Evolutionary conservation across 768 basidiomycete genomes (phyloP), one percentile per base, ranked within the genome.

Genomic region (Terana coerulea): DNA sequence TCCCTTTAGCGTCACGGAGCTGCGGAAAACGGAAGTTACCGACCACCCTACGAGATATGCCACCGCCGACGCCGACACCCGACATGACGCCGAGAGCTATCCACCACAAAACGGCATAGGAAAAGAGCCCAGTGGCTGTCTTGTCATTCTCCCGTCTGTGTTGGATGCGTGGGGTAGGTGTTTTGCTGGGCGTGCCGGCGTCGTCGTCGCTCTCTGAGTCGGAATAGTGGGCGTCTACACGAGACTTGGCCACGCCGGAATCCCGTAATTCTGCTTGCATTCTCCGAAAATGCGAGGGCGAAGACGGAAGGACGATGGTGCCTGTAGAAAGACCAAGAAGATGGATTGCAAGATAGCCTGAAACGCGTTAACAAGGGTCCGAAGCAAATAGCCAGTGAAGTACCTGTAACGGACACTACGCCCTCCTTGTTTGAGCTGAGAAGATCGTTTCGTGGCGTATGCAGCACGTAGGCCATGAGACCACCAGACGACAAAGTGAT

Each of bases 341-440:
- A 61, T 95, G 92, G 56, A 98, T 84, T 0, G 95, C 78, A 15
- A 98, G 76, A 67, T 98, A 98, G 3, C 97, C 95, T 85, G 57
- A 12, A 8, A 53, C 50, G 15, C 31, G 29, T 45, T 22, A 17
- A 24, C 22, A 17, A 42, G 14, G 11, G 33, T 29, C 14, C 31
- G 21, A 33, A 10, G 19, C 4, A 8, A 11, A 19, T 29, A 52
- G 39, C n/a, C n/a, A 33, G 39, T 25, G 22, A 47, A 68, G 51
- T 49, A 86, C 89, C 91, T 49, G 80, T 67, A 17, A 95, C 74
- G 1, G 90, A 93, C 28, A 87, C 74, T 19, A 99, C 62, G 0
- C 97, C 97, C 66, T 99, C 97, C 63, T 97, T 97, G 72, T 99
- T 98, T 17, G 81, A 77, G 29, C 79, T 83, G 29, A 98, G 57